phyloP scores from a whole-genome alignment of 2,329 filamentous ascomycete genomes.

The Madurella mycetomatis region DNA sequence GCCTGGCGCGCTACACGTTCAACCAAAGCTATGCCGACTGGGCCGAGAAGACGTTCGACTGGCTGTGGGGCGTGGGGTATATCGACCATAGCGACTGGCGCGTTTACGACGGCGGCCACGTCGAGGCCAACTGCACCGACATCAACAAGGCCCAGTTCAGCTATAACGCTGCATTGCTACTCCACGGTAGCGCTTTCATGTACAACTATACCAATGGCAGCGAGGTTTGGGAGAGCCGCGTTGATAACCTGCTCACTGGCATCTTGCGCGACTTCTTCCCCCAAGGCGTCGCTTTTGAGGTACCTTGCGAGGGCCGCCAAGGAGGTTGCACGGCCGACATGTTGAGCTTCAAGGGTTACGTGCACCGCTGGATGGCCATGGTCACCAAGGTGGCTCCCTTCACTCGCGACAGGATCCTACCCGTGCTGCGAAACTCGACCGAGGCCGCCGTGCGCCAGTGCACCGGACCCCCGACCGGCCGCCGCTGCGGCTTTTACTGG shows the following conservation, averaged over 20 bases:
- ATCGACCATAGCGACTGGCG: conserved; percentile 53
- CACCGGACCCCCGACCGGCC: conserved; percentile 52
- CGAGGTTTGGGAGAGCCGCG: conserved; percentile 48
- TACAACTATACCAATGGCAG: conserved; percentile 59
- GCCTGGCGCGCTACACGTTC: conserved; percentile 65
- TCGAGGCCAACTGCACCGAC: conserved; percentile 54
- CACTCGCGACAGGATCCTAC: conserved; percentile 50
- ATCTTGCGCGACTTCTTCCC: conserved; percentile 51
- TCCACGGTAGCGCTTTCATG: conserved; percentile 63
- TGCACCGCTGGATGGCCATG: conserved; percentile 61
- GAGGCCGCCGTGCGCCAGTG: conserved; percentile 58
- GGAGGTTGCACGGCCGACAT: conserved; percentile 66
- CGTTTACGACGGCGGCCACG: conserved; percentile 61
- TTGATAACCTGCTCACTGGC: conserved; percentile 52
- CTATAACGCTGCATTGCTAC: conserved; percentile 59
- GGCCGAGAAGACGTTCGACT: conserved; percentile 59
- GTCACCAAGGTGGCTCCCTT: conserved; percentile 60
- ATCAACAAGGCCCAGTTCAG: conserved; percentile 62
- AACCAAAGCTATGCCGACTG: conserved; percentile 61
- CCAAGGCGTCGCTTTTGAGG: conserved; percentile 58
- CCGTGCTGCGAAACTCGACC: conserved; percentile 55
- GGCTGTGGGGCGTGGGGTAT: conserved; percentile 51
- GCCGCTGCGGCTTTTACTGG: conserved; percentile 67
- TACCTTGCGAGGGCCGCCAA: conserved; percentile 56
- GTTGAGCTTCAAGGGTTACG: conserved; percentile 66